Evolutionary conservation across 2,329 filamentous ascomycete genomes (phyloP), one percentile per base, ranked within the genome.

Genomic region (Alternaria atra): DNA sequence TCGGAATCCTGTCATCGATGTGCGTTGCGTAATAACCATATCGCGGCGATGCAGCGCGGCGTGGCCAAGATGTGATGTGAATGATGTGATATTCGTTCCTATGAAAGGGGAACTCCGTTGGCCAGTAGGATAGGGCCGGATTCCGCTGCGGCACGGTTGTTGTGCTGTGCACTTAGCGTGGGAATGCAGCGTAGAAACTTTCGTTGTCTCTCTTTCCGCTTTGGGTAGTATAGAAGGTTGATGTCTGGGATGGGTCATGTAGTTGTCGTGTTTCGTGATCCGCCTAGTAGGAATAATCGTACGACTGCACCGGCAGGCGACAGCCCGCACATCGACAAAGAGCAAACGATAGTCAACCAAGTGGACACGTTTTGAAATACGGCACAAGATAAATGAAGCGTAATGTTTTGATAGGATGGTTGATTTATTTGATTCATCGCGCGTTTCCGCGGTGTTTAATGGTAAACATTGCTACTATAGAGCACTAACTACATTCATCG

Each of bases 401-500:
- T 5, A 35, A 15, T 35, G 20, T 35, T 42, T 50, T 23, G 32
- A 50, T 47, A 5, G 0, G 6, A 0, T 37, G 1, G 20, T 47
- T 47, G 52, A 43, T 52, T 29, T n/a, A 51, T 57, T 23, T 35
- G 52, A 39, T 29, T 47, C 20, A 30, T 51, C 46, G 54, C 46
- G 34, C 53, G 20, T 30, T 23, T 30, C 29, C 37, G 32, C 40
- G 13, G 40, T 42, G 32, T 27, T 48, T 40, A 50, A 23, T 39
- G 35, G 17, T 25, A 15, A 55, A 37, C 37, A 17, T 39, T 40
- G 32, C 43, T 48, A 40, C 32, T 55, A 34, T 29, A 40, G 27
- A 30, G 32, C 30, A 50, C 46, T 55, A 48, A 34, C 30, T 50
- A 54, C 32, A 55, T 44, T 20, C 12, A 37, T 40, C 25, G n/a